Base-by-base conservation (phyloP, 352 stramenopile genomes). In the Elongisporangium undulatum region DNA sequence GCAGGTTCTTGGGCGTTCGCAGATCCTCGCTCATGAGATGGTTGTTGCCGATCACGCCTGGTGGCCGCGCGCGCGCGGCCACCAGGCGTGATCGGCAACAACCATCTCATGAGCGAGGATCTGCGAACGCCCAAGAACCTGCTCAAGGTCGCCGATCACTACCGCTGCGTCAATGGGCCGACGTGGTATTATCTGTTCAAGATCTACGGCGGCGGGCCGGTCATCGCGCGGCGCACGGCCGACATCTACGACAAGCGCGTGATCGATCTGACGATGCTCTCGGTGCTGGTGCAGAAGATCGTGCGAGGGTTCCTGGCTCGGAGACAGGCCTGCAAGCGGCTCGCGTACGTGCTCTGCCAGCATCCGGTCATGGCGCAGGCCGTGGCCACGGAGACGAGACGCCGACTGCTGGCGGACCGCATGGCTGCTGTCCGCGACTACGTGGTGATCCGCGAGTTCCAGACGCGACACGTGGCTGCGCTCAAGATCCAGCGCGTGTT, bases 401-500 rank as follows among this genome's bases (percentile, higher is more conserved):
- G 24, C 56, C 69, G 26, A 19, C 41, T n/a, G 16, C 38, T 83
- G 1, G 62, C 77, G 26, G 59, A 75, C 29, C 68, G 74, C 48
- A 82, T 89, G 59, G 67, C 53, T 0, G 48, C 65, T 16, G 73
- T 89, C 21, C 74, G 69, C 8, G 75, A 86, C 53, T 87, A 78
- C 49, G 82, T 92, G 48, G 49, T 71, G 15, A 64, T 82, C 9
- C 70, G 74, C 7, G 75, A 89, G 66, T 77, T 75, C 54, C 82
- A 92, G 61, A 73, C 75, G 55, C 75, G 72, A 21, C 72, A 85
- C 48, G 53, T 79, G 16, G 79, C 79, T 0, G 67, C 61, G 8
- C 63, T 83, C 41, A 85, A 79, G 49, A 81, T 92, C 59, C 82
- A 92, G 53, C 79, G 78, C 21, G 68, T 59, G 21, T 83, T 85